Evolutionary conservation across 2,329 filamentous ascomycete species (phyloP).

Genomic region (Rhynchosporium secalis): DNA sequence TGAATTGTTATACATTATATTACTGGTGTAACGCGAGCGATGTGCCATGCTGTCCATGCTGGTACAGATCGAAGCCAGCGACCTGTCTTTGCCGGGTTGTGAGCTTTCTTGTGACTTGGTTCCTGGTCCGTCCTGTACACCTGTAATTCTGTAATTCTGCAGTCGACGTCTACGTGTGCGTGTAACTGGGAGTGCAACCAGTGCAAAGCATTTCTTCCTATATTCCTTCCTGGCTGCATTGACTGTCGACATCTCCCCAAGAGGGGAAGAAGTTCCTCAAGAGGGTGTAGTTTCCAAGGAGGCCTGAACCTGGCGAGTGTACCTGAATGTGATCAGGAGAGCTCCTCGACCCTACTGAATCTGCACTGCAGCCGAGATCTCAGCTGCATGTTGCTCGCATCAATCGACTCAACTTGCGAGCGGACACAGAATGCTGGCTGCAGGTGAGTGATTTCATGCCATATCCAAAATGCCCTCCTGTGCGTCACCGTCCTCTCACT

Average conservation of each 20-base stretch:
- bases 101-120: background rate
- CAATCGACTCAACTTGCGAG: background rate
- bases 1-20: background rate
- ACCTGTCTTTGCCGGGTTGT: background rate
- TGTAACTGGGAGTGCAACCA: background rate
- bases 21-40: background rate
- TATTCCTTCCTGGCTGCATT: slow-evolving; percentile 4
- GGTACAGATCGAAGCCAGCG: too few species aligned
- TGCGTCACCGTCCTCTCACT: background rate
- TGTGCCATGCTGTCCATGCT: background rate
- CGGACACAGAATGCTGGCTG: background rate
- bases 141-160: background rate
- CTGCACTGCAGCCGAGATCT: slow-evolving; percentile 9
- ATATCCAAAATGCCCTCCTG: background rate
- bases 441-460: background rate
- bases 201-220: background rate
- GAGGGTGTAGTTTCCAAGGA: background rate
- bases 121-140: background rate
- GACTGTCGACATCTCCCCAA: slow-evolving; percentile 10
- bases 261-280: slow-evolving; percentile 6
- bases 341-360: slow-evolving; percentile 5
- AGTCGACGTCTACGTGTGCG: background rate
- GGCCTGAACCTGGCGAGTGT: background rate
- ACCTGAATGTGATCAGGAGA: background rate
- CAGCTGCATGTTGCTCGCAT: background rate